phyloP scores from a whole-genome alignment of 1,284 basidiomycete species.

The Athelia psychrophila region DNA sequence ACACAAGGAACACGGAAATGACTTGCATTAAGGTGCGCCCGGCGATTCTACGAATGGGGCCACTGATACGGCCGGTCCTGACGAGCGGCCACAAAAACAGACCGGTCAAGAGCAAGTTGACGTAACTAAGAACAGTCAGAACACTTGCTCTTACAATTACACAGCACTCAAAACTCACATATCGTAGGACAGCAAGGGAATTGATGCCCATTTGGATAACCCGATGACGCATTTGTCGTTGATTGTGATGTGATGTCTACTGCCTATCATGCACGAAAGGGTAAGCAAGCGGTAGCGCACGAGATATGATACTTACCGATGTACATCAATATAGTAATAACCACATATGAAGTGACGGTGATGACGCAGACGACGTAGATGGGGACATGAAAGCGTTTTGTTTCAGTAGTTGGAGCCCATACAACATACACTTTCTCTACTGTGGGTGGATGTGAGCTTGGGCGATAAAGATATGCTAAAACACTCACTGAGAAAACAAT shows the following conservation, averaged over 20 bases:
- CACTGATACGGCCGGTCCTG: constrained; percentile 29
- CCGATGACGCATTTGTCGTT: constrained; percentile 43
- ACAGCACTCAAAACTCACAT: constrained; percentile 26
- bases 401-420: constrained; percentile 19
- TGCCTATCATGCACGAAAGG: constrained; percentile 19
- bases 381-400: constrained; percentile 24
- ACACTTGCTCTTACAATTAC: constrained; percentile 1
- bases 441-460: constrained; percentile 11
- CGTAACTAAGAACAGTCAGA: constrained; percentile 19
- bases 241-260: constrained; percentile 29
- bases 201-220: constrained; percentile 33
- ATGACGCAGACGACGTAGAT: constrained; percentile 32
- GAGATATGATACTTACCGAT: constrained; percentile 22
- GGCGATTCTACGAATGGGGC: constrained; percentile 34
- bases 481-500: constrained; percentile 30
- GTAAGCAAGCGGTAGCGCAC: not conserved
- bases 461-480: not conserved
- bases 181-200: constrained; percentile 40
- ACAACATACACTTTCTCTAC: constrained; percentile 37
- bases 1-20: not conserved
- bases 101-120: constrained; percentile 40
- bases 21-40: constrained; percentile 37
- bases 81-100: constrained; percentile 48
- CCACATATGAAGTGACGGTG: constrained; percentile 28
- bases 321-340: constrained; percentile 28